Evolutionary conservation across 2,329 filamentous ascomycete species (phyloP), one percentile per base, ranked within the genome.

Genomic region (Paecilomyces sp.): DNA sequence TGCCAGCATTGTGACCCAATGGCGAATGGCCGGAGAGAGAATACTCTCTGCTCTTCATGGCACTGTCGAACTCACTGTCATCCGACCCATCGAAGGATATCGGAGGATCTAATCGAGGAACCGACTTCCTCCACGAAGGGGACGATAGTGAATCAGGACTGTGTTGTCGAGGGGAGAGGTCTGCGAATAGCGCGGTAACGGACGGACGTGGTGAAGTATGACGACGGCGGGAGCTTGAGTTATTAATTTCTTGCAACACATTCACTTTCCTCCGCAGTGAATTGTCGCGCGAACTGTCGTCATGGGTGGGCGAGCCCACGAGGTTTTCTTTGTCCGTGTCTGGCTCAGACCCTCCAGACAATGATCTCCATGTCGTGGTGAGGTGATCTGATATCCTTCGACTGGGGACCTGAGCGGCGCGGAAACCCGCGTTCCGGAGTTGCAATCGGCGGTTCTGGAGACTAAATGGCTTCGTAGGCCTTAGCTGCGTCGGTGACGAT

Each of bases 191-290:
- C 3, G 60, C 59, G 33, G 63, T 60, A 28, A 65, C 60, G 13
- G 59, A 60, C 25, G 64, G 63, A 30, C 64, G 63, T 41, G 64
- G 59, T 28, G 62, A 60, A 47, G 61, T 63, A 54, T 59, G 61
- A 18, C 51, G 41, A 50, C 62, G 62, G 22, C 63, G 65, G 41
- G 65, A 62, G 15, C 66, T 65, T 24, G 69, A 72, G 58, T 69
- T 70, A 33, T 66, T 66, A 15, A 72, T 65, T 56, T 73, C 71
- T 57, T 68, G 67, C 50, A 74, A 47, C 18, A 73, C 68, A 33
- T 67, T 71, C 30, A 65, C 62, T 18, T 62, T 63, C 47, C 64
- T 64, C 25, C 61, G 63, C 25, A 62, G 63, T 8, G 52, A 56
- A n/a, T 34, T 54, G 9, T 30, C 51, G 22, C 24, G 53, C 31